Conservation (phyloP, 495 filamentous ascomycete species). For the Penicillium maclennaniae region DNA sequence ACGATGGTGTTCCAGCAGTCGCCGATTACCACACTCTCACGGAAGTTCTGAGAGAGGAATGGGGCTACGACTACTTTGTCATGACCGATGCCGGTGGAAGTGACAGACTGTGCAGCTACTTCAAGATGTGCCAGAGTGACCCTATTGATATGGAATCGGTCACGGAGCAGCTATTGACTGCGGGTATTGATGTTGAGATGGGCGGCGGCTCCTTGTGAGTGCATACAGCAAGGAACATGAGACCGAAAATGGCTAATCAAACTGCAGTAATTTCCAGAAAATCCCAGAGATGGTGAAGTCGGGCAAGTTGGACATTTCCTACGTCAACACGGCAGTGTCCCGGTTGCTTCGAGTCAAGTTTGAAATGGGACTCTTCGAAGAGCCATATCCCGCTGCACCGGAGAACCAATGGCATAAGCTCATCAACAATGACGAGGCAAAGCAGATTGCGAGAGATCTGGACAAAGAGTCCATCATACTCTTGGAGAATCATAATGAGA, state of each 20-base stretch:
- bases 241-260: neutral
- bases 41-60: constrained; percentile 63
- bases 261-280: constrained; percentile 52
- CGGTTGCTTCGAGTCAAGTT: constrained; percentile 62
- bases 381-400: constrained; percentile 55
- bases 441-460: constrained; percentile 55
- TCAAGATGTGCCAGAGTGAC: constrained; percentile 54
- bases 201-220: constrained; percentile 61
- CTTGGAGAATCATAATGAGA: constrained; percentile 60
- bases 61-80: constrained; percentile 65
- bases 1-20: constrained; percentile 63
- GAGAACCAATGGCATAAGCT: constrained; percentile 47
- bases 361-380: constrained; percentile 63
- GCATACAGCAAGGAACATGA: neutral
- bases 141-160: constrained; percentile 60
- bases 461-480: constrained; percentile 68
- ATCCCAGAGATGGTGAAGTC: constrained; percentile 60
- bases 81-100: constrained; percentile 60
- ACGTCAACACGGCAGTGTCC: constrained; percentile 62
- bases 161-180: constrained; percentile 52
- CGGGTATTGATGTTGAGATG: constrained; percentile 75
- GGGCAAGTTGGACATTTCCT: constrained; percentile 49
- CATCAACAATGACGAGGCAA: constrained; percentile 54
- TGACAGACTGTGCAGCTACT: constrained; percentile 59
- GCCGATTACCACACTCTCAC: constrained; percentile 59